A percentile compares a stretch with the other conserved stretches of the same genome.
These are phyloP conservation scores for Pterocarpus santalinus DNA, from an alignment of 306 rosid genomes.

Conservation along the genomic window DNA sequence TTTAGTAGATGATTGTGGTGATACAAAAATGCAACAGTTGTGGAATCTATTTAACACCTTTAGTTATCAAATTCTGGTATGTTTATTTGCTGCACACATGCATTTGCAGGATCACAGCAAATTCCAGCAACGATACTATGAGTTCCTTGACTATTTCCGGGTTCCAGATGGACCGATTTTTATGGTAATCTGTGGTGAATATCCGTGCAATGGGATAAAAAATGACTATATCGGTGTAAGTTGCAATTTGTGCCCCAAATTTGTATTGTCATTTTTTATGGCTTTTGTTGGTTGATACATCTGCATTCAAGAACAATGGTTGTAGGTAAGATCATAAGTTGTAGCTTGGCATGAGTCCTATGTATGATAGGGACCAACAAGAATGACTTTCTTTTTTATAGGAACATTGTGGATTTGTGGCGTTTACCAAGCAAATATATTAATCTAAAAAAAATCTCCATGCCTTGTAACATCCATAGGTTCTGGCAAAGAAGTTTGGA, in stretches of 20 bases:
- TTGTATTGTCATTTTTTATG: conserved; percentile 8
- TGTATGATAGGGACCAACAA: neutral
- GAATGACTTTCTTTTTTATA: neutral
- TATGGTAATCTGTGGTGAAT: conserved; percentile 83
- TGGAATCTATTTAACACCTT: neutral
- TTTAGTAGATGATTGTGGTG: conserved; percentile 24
- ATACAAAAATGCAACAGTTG: neutral
- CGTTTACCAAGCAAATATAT: conserved; percentile 24
- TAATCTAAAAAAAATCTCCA: neutral
- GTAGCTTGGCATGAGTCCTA: conserved; percentile 19
- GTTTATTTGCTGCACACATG: conserved; percentile 7
- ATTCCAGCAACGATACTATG: conserved; percentile 89
- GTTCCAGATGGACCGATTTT: conserved; percentile 84
- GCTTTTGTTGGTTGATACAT: conserved; percentile 25
- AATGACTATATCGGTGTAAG: conserved; percentile 82
- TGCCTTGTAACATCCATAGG: conserved; percentile 57
- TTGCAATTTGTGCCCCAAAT: conserved; percentile 28
- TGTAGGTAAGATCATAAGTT: neutral
- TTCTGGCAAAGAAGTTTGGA: conserved; percentile 92
- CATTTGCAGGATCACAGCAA: conserved; percentile 73
- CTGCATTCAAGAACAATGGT: conserved; percentile 12
- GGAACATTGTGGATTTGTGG: neutral
- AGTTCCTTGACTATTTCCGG: conserved; percentile 80
- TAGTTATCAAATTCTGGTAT: neutral
- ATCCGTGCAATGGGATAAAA: conserved; percentile 64